phyloP scores from a whole-genome alignment of 2,329 filamentous ascomycete genomes.

The Graphiopsis chlorocephala region DNA sequence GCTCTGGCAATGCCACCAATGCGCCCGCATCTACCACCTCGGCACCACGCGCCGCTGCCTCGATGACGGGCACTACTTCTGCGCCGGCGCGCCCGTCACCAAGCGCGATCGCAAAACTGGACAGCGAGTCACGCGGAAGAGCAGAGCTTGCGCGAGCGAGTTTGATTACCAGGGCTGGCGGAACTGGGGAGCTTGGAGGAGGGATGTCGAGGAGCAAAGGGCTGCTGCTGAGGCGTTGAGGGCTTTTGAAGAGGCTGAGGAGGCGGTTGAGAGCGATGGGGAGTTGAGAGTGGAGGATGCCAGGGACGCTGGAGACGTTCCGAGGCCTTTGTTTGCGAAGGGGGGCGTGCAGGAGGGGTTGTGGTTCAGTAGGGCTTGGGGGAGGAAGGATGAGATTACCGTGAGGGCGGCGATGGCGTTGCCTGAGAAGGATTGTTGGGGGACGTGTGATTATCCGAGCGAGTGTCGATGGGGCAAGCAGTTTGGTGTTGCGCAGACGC shows the following conservation, averaged over 20 bases:
- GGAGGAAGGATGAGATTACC: conserved; percentile 11
- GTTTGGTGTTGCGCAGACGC: conserved; percentile 25
- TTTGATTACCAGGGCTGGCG: conserved; percentile 56
- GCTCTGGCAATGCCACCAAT: conserved; percentile 56
- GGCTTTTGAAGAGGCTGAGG: neutral
- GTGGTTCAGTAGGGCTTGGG: conserved; percentile 24
- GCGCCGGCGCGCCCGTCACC: conserved; percentile 45
- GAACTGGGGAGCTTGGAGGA: conserved; percentile 44
- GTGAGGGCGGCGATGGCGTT: neutral
- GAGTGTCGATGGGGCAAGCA: conserved; percentile 44
- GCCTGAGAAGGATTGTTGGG: conserved; percentile 42
- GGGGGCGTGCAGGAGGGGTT: conserved; percentile 17
- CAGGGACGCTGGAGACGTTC: neutral
- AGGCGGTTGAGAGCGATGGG: conserved; percentile 18
- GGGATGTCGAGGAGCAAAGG: conserved; percentile 25
- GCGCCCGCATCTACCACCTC: conserved; percentile 47
- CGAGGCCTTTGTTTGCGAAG: conserved; percentile 9
- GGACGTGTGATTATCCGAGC: conserved; percentile 45
- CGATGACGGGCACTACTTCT: conserved; percentile 55
- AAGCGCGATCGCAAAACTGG: conserved; percentile 34
- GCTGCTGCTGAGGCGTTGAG: conserved; percentile 25
- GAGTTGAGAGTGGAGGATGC: conserved; percentile 7
- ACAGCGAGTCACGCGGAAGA: conserved; percentile 31
- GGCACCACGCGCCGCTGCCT: conserved; percentile 53
- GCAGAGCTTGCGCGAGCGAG: conserved; percentile 47